These are phyloP conservation scores for Cladophialophora chaetospira DNA, from an alignment of 2,329 filamentous ascomycete genomes.

Conservation along the genomic window DNA sequence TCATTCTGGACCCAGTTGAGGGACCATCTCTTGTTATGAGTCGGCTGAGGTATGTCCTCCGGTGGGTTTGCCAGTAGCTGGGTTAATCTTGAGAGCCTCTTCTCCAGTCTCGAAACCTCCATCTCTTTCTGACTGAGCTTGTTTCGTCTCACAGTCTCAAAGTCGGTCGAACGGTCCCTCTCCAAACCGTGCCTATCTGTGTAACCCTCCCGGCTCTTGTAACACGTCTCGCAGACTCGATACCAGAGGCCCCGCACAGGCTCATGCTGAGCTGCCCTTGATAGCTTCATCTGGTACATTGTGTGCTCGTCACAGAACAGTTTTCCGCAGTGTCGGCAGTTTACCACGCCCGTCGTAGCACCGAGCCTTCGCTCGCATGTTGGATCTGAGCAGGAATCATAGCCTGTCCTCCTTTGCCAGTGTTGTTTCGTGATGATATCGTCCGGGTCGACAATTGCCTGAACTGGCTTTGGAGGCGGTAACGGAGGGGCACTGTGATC, in stretches of 20 bases:
- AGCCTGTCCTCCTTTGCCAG: constrained; percentile 77
- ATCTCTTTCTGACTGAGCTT: constrained; percentile 82
- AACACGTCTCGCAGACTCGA: constrained; percentile 97
- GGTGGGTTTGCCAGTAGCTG: constrained; percentile 76
- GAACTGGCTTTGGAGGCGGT: constrained; percentile 37
- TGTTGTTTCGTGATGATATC: constrained; percentile 84
- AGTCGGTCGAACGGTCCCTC: constrained; percentile 71
- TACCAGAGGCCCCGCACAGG: constrained; percentile 91
- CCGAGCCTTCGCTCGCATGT: constrained; percentile 79
- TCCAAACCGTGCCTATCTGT: constrained; percentile 79
- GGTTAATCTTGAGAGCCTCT: constrained; percentile 86
- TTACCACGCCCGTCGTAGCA: constrained; percentile 74
- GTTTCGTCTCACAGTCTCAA: constrained; percentile 70
- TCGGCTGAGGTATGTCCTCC: constrained; percentile 59
- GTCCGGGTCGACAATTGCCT: constrained; percentile 70
- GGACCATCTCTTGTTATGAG: constrained; percentile 50
- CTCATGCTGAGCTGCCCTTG: constrained; percentile 83
- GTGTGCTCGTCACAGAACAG: constrained; percentile 97
- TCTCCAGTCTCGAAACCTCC: constrained; percentile 87
- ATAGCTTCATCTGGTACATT: constrained; percentile 99
- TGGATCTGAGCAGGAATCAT: constrained; percentile 85
- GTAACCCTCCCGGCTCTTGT: constrained; percentile 93
- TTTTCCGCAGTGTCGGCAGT: constrained; percentile 89
- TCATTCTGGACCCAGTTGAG: constrained; percentile 67
- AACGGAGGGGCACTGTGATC: constrained; percentile 32